Conservation (phyloP, 2,329 filamentous ascomycete species). For the Cercospora sojina region DNA sequence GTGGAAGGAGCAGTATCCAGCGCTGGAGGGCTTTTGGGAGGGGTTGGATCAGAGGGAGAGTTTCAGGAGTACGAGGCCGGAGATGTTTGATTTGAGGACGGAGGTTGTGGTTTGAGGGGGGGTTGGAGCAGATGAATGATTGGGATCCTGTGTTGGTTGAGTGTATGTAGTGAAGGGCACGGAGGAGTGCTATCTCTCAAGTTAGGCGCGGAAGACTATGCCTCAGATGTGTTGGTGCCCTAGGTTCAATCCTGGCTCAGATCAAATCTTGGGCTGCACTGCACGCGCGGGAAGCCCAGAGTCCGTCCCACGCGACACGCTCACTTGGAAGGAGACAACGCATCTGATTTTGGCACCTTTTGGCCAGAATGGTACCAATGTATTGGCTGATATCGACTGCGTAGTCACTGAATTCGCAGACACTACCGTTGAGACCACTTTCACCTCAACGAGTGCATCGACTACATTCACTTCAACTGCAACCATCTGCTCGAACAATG, state of each 20-base stretch:
- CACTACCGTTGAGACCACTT: background rate
- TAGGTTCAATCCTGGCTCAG: too few species aligned
- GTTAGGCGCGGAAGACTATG: too few species aligned
- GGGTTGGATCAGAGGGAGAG: conserved; percentile 21
- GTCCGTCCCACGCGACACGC: background rate
- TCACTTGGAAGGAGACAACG: background rate
- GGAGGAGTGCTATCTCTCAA: background rate
- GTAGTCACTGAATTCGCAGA: background rate
- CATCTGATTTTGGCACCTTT: background rate
- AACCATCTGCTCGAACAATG: background rate
- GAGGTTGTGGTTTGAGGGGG: conserved; percentile 10
- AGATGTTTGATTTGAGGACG: conserved; percentile 20
- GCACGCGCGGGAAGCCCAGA: too few species aligned
- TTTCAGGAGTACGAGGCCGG: conserved; percentile 22
- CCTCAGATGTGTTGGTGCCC: too few species aligned
- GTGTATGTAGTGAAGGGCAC: background rate
- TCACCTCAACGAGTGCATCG: background rate
- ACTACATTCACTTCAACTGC: background rate
- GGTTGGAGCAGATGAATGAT: too few species aligned
- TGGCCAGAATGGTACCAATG: background rate
- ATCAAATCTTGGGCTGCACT: too few species aligned
- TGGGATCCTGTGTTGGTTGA: background rate
- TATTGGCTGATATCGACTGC: background rate
- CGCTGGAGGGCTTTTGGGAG: conserved; percentile 18
- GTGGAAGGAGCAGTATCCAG: conserved; percentile 26